These are phyloP conservation scores for Artemisia argyi DNA, from an alignment of 129 eudicot genomes.

Conservation along the genomic window DNA sequence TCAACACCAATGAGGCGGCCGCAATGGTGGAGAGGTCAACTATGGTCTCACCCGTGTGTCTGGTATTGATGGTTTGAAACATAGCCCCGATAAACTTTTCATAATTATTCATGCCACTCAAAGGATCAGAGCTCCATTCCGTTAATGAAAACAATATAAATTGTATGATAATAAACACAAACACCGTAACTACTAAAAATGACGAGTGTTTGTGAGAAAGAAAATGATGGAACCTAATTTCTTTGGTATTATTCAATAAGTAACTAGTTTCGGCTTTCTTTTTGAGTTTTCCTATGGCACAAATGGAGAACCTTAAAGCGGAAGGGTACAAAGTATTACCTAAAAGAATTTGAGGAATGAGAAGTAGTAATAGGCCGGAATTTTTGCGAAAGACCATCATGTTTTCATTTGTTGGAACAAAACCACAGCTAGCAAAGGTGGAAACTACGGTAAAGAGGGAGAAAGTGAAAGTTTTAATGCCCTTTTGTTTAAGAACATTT, in stretches of 20 bases:
- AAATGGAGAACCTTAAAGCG: conserved; percentile 40
- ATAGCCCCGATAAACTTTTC: conserved; percentile 55
- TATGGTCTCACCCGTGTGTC: conserved; percentile 70
- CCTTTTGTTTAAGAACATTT: conserved; percentile 48
- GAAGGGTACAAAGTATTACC: conserved; percentile 79
- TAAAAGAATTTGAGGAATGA: conserved; percentile 64
- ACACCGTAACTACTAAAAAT: conserved; percentile 37
- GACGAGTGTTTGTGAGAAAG: conserved; percentile 46
- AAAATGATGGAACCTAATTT: conserved; percentile 47
- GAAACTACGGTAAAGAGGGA: conserved; percentile 62
- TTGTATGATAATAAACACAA: conserved; percentile 51
- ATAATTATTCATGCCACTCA: conserved; percentile 43
- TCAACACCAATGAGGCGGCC: conserved; percentile 59
- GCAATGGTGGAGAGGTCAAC: conserved; percentile 58
- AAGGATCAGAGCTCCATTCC: conserved; percentile 51
- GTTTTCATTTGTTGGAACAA: conserved; percentile 80
- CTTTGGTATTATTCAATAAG: conserved; percentile 39
- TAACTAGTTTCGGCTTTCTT: conserved; percentile 51
- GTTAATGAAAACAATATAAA: conserved; percentile 38
- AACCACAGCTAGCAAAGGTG: conserved; percentile 78
- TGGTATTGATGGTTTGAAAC: conserved; percentile 56
- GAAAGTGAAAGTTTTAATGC: conserved; percentile 44
- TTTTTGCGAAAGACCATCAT: conserved; percentile 63
- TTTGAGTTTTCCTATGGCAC: conserved; percentile 42
- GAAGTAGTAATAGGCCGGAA: conserved; percentile 58